Conservation (phyloP, 73 alveolate species). For the Diophrys appendiculata region DNA sequence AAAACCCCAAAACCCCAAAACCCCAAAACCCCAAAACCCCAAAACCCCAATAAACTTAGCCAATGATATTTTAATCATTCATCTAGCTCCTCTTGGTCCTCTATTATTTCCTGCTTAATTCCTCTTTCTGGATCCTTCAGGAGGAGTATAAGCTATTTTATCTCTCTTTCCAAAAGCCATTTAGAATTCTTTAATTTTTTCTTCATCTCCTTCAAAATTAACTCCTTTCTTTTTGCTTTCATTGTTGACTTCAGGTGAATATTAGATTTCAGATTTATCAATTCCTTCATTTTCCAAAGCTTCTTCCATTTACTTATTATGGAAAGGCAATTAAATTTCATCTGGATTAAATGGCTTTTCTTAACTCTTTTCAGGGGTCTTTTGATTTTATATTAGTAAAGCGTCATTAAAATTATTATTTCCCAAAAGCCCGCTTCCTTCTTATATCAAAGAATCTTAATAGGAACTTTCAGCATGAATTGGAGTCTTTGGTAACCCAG, state of each 20-base stretch:
- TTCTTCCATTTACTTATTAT: conserved; percentile 13
- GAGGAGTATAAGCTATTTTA: conserved; percentile 60
- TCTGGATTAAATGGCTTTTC: conserved; percentile 27
- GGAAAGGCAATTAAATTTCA: no score
- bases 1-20: no score
- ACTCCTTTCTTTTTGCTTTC: background rate
- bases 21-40: no score
- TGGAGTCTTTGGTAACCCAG: no score
- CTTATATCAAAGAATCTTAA: no score
- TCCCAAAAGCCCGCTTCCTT: background rate
- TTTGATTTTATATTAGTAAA: conserved; percentile 19
- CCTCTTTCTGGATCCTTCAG: conserved; percentile 21
- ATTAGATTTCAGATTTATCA: conserved; percentile 1
- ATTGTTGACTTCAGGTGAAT: background rate
- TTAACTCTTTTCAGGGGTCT: background rate
- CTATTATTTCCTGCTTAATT: conserved; percentile 10
- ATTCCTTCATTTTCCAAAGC: conserved; percentile 12
- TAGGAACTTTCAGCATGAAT: no score
- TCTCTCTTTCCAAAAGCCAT: conserved; percentile 55
- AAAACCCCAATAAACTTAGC: no score
- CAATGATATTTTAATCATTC: no score
- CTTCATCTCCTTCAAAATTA: conserved; percentile 27
- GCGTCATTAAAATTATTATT: conserved; percentile 10
- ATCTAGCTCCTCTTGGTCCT: no score
- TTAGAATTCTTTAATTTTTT: conserved; percentile 47